Base-by-base conservation (phyloP, 139 green algal species). In the Eudorina sp. region DNA sequence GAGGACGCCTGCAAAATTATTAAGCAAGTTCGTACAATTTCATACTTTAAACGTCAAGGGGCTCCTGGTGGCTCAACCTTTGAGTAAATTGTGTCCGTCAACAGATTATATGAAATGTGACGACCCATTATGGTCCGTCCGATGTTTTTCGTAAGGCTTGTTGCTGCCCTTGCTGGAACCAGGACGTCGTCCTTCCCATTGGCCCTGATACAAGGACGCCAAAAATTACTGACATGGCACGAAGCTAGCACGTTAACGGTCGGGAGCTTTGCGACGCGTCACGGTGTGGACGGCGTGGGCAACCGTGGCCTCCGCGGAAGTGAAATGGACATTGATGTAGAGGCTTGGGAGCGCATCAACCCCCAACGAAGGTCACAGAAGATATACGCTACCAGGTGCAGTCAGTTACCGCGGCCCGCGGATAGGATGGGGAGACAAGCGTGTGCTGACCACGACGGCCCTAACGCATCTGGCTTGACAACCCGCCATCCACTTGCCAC, bases 281-380 rank as follows among this genome's bases (percentile, higher is more conserved):
- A 25, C 11, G 27, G 2, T 7, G 2, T 34, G 16, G 19, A 72
- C 62, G 31, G 48, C 48, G 9, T 55, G 48, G 11, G 13, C 9
- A 9, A 9, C 48, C 9, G n/a, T 11, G 62, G 62, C 36, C 62
- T 72, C 34, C 66, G n/a, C 11, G 66, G 36, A 21, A 75, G 66
- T 6, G 34, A 31, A 16, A 34, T 14, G 18, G 38, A 75, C 38
- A 34, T 75, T 31, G 66, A 75, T 6, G 34, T 45, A 25, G 66
- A 75, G 34, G 2, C 34, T 40, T 45, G 53, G 19, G 53, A 72
- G 3, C 23, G 19, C 2, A 7, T 72, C 3, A 7, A 84, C 55
- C 77, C 53, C 2, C 77, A 84, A 84, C 72, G 36, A 14, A 53
- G 77, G 3, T 36, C 34, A 43, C 77, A 84, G 51, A 40, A 36